Evolutionary conservation across 1,139 yeast species (phyloP), one percentile per base, ranked within the genome.

Genomic region (Taphrina deformans): DNA sequence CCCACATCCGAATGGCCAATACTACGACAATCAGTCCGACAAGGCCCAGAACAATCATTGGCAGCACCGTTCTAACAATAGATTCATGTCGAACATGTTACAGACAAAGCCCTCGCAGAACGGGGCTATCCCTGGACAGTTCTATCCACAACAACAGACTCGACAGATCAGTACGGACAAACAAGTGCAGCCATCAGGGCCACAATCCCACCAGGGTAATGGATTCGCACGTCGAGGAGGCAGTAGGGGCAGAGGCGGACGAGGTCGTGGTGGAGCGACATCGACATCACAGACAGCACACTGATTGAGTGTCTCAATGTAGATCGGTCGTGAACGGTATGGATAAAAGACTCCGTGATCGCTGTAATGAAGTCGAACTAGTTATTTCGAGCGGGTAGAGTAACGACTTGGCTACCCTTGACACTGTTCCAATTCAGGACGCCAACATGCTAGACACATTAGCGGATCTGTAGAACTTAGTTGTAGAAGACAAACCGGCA

Each of bases 401-500:
- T 48, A 48, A 69, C 40, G 38, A 48, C 65, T 33, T 66, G 44
- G 12, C 67, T 53, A 6, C 63, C 69, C 23, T 58, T 23, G 18
- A 62, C 41, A 26, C 66, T 66, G 23, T 60, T 67, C 67, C 67
- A 88, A 0, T 85, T 74, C 69, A 93, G 78, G 2, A 91, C 85
- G 5, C 99, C 99, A 9, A 92, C 83, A 75, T 85, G 82, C 63
- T 59, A 14, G 12, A 16, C 14, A 16, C 14, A 16, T 51, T 27
- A 35, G 58, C 2, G 12, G 1, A n/a, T 9, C 21, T 16, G 33
- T 12, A 58, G 45, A 21, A 24, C 12, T 26, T 44, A 12, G 52
- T 27, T 0, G 24, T 9, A 35, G 3, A 2, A 5, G 18, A 29
- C 62, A 16, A 23, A 59, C 63, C 5, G 99, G 99, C 78, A 93